These are phyloP conservation scores for Pouteria glomerata DNA, from an alignment of 148 eudicot genomes.

Conservation along the genomic window DNA sequence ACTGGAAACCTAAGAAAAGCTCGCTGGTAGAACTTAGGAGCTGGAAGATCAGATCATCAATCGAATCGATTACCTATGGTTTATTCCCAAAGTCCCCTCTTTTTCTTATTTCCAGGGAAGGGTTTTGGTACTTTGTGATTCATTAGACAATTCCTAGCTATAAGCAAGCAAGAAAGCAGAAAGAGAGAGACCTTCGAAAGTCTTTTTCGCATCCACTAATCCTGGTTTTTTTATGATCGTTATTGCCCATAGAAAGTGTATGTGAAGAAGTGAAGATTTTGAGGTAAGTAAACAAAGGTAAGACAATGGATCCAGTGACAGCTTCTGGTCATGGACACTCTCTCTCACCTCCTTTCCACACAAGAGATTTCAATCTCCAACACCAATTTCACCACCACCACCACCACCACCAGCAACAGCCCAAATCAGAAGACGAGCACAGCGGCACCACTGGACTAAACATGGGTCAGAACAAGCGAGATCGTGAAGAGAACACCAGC, in stretches of 20 bases:
- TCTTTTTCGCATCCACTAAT: too few relatives aligned
- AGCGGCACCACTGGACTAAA: conserved; percentile 44
- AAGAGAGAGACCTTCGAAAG: too few relatives aligned
- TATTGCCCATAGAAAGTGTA: too few relatives aligned
- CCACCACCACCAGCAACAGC: conserved; percentile 37
- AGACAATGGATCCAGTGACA: conserved; percentile 25
- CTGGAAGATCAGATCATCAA: too few relatives aligned
- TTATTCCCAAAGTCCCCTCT: conserved; percentile 17
- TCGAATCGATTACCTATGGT: too few relatives aligned
- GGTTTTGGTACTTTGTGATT: conserved; percentile 9
- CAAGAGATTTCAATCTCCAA: conserved; percentile 43
- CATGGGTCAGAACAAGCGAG: conserved; percentile 27
- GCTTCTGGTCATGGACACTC: conserved; percentile 24
- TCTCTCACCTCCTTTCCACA: conserved; percentile 49
- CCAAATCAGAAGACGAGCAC: conserved; percentile 49
- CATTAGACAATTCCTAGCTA: neutral
- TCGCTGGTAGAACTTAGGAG: too few relatives aligned
- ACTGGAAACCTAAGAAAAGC: too few relatives aligned
- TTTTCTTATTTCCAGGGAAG: conserved; percentile 10
- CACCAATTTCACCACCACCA: conserved; percentile 20
- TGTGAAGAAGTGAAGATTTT: neutral
- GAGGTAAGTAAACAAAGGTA: neutral
- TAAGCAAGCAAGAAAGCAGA: neutral
- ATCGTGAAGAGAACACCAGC: conserved; percentile 36
- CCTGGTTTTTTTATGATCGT: too few relatives aligned